Evolutionary conservation across 192 early-diverging fungal genomes (phyloP).

Genomic region (Backusella westeae): DNA sequence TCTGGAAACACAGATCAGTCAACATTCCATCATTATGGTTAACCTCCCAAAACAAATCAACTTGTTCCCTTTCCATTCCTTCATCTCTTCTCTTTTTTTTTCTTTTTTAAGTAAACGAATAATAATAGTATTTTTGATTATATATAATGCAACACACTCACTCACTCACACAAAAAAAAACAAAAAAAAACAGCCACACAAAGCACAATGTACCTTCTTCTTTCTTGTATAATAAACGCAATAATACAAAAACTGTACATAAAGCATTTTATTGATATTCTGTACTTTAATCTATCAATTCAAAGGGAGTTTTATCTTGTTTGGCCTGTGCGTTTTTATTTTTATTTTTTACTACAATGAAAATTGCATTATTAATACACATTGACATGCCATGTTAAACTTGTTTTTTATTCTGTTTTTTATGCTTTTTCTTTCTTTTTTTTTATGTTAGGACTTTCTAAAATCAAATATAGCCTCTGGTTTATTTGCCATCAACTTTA

Average conservation of each 20-base stretch:
- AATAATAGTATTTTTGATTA: neutral
- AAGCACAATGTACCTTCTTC: neutral
- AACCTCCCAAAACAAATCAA: neutral
- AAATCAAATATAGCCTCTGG: conserved; percentile 55
- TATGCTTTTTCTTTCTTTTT: neutral
- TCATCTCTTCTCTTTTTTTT: neutral
- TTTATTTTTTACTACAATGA: neutral
- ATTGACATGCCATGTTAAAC: neutral
- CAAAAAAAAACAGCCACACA: neutral
- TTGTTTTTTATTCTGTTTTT: neutral
- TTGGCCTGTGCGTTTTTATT: neutral
- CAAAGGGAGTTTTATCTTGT: neutral
- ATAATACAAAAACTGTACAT: neutral
- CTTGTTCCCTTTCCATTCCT: neutral
- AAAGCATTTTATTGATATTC: neutral
- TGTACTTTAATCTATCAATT: no score
- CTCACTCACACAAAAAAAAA: neutral
- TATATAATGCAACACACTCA: neutral
- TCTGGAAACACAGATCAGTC: neutral
- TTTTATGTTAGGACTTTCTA: conserved; percentile 38
- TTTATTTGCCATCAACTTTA: conserved; percentile 65
- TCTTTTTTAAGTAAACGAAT: neutral
- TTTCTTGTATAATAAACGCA: neutral
- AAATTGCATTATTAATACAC: neutral
- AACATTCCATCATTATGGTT: conserved; percentile 2